These are phyloP conservation scores for Neofusicoccum parvum DNA, from an alignment of 2,329 filamentous ascomycete genomes.

Conservation along the genomic window DNA sequence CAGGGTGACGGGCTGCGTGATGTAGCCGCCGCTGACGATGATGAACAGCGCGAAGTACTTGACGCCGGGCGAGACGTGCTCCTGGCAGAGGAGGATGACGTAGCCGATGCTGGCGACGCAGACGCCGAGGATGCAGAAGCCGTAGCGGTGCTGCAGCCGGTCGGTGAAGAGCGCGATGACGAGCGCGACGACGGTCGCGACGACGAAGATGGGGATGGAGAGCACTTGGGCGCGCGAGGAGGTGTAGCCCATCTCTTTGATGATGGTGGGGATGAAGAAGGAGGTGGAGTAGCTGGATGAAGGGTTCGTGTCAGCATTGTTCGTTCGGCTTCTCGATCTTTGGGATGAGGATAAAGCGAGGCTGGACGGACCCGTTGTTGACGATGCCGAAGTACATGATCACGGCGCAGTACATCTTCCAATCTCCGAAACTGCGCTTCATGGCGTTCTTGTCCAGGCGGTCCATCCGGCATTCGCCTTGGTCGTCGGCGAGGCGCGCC, in stretches of 20 bases:
- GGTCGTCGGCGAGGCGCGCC: slow-evolving; percentile 34
- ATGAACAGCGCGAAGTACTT: slow-evolving; percentile 60
- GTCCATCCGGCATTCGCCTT: slow-evolving; percentile 25
- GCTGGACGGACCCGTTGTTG: slow-evolving; percentile 4
- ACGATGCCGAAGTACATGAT: slow-evolving; percentile 14
- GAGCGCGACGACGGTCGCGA: slow-evolving; percentile 30
- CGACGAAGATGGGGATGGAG: slow-evolving; percentile 31
- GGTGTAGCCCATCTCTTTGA: slow-evolving; percentile 33
- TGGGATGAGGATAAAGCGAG: too few relatives aligned
- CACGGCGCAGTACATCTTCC: slow-evolving; percentile 17
- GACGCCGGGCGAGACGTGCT: slow-evolving; percentile 49
- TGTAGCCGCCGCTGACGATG: slow-evolving; percentile 57
- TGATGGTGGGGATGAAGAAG: slow-evolving; percentile 30
- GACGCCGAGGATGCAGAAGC: slow-evolving; percentile 31
- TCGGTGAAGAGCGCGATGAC: slow-evolving; percentile 30
- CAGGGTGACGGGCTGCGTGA: slow-evolving; percentile 57
- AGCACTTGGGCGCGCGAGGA: slow-evolving; percentile 35
- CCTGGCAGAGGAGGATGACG: slow-evolving; percentile 45
- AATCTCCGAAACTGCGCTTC: not conserved
- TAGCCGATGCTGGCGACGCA: slow-evolving; percentile 41
- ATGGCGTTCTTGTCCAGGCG: not conserved
- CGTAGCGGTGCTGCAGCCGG: slow-evolving; percentile 31
- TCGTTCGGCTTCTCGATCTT: not conserved
- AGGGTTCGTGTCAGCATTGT: slow-evolving; percentile 33
- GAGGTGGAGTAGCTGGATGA: slow-evolving; percentile 39